Conservation (phyloP, 257 asterid genomes). For the Perilla frutescens region DNA sequence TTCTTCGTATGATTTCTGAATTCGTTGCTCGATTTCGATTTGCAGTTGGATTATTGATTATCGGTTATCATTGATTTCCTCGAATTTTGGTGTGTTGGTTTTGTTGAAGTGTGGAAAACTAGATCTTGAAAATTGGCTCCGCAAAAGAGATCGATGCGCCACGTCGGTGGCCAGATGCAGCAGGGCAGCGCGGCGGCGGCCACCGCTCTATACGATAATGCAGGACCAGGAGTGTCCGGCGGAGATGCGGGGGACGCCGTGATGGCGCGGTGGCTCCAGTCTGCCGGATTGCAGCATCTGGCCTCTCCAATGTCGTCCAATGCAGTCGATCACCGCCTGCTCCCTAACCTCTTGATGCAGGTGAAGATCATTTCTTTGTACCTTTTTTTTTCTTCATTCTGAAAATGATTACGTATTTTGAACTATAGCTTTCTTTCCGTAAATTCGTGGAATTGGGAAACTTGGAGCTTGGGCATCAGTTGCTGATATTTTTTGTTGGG, state of each 20-base stretch:
- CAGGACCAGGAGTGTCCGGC: slow-evolving; percentile 68
- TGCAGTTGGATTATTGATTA: slow-evolving; percentile 5
- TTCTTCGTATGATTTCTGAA: slow-evolving; percentile 34
- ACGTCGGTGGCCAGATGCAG: slow-evolving; percentile 99
- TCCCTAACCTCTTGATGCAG: slow-evolving; percentile 87
- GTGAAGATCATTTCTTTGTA: slow-evolving; percentile 39
- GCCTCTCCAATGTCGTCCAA: slow-evolving; percentile 88
- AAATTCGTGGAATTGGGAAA: slow-evolving; percentile 11
- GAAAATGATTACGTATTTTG: slow-evolving; percentile 12
- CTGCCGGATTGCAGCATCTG: slow-evolving; percentile 99
- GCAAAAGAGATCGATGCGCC: slow-evolving; percentile 95
- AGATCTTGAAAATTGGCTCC: slow-evolving; percentile 99
- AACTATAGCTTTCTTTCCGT: not conserved
- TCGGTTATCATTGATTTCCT: slow-evolving; percentile 6
- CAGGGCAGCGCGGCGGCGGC: slow-evolving; percentile 90
- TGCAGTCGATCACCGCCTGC: slow-evolving; percentile 74
- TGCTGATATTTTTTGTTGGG: not conserved
- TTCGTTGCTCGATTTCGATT: slow-evolving; percentile 13
- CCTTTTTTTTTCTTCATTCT: not conserved
- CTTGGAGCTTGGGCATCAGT: slow-evolving; percentile 10
- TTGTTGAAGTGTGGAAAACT: slow-evolving; percentile 53
- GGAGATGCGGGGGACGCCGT: slow-evolving; percentile 97
- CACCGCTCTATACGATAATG: slow-evolving; percentile 89
- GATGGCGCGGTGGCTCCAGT: slow-evolving; percentile 98
- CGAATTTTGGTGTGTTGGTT: slow-evolving; percentile 19